Conservation (phyloP, 345 rosid genomes). For the Hibiscus syriacus region DNA sequence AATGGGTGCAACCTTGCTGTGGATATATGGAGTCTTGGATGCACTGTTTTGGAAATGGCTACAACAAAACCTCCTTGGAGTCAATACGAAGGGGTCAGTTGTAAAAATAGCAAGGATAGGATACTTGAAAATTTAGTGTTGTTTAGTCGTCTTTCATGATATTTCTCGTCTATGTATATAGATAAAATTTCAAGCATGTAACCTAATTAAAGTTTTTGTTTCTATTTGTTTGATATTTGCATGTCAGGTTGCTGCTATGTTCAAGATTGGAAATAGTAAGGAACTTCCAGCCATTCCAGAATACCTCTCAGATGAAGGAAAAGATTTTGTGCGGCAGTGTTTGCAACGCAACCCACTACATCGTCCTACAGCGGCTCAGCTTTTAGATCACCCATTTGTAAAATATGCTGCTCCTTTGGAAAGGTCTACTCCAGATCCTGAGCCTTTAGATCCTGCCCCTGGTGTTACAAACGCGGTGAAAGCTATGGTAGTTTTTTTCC, state of each 20-base stretch:
- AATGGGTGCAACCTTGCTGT: conserved; percentile 66
- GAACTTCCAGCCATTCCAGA: conserved; percentile 76
- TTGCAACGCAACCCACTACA: conserved; percentile 51
- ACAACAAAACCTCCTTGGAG: conserved; percentile 84
- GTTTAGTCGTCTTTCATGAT: not conserved
- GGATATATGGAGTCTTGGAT: conserved; percentile 87
- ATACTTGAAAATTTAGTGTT: not conserved
- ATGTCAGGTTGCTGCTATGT: conserved; percentile 56
- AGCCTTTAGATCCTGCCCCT: conserved; percentile 29
- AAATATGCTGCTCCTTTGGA: conserved; percentile 47
- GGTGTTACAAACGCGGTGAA: conserved; percentile 23
- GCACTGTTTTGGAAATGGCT: no score
- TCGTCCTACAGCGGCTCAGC: conserved; percentile 54
- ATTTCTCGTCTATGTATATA: no score
- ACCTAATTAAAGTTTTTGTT: not conserved
- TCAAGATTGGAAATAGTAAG: conserved; percentile 74
- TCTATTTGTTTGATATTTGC: conserved; percentile 5
- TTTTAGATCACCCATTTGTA: conserved; percentile 59
- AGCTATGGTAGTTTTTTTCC: conserved; percentile 31
- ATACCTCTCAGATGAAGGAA: conserved; percentile 54
- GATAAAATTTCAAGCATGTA: no score
- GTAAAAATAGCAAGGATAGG: not conserved
- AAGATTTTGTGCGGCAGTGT: conserved; percentile 56
- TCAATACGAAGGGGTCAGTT: conserved; percentile 73
- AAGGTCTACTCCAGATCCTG: conserved; percentile 31